Base-by-base conservation (phyloP, 306 rosid genomes). In the Echinosophora koreensis region DNA sequence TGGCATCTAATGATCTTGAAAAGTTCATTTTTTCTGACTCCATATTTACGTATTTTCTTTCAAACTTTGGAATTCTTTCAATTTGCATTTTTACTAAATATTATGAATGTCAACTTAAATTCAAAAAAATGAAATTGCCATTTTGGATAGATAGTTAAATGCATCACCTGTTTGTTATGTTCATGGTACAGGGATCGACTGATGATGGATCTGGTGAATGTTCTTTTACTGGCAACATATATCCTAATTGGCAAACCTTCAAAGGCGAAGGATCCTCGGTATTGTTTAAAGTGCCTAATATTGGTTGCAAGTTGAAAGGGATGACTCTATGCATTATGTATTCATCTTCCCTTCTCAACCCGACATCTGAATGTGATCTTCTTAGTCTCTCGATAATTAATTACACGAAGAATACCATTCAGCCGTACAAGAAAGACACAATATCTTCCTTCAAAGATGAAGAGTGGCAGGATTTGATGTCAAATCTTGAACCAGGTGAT, bases 331-430 rank as follows among this genome's bases (percentile, higher is more conserved):
- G 38, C 52, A 41, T 66, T 44, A 44, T 42, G 5, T 66, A 41
- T 66, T 42, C 71, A 66, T 66, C 71, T 42, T 42, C 71, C 35
- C 37, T 22, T 17, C 16, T 5, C 16, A 66, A 66, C 71, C 37
- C 42, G 55, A 18, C 56, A 22, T 39, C 66, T 56, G 67, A 57
- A 41, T 72, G 77, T 73, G 56, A 42, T 12, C 57, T 73, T 58
- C 15, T 73, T 15, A 73, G 57, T 41, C 16, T 41, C 55, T 22
- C 28, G 77, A 57, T 58, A 30, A 22, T 73, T 14, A 73, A 73
- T 44, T 61, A 73, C 44, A 73, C 77, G 57, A 57, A 73, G 67
- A 35, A 13, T 5, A 57, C 49, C 28, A 58, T 58, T 42, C 67
- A 57, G 15, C 38, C 28, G 9, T 56, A 39, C 66, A 72, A 56